Conservation (phyloP, 2,329 filamentous ascomycete genomes). For the Cladosporium phlei region DNA sequence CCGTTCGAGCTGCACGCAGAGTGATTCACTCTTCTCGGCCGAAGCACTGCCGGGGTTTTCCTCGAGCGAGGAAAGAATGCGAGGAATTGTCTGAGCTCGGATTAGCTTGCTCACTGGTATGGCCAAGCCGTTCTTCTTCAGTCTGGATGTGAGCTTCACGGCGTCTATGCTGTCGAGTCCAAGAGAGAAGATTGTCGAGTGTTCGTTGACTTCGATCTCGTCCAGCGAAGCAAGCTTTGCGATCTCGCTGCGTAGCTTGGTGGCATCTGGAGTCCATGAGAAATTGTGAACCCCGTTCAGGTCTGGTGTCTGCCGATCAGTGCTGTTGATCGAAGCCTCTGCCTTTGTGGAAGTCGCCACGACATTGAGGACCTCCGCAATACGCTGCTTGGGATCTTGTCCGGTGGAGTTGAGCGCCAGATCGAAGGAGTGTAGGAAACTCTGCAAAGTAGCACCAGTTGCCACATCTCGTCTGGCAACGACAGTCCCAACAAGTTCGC, state of each 20-base stretch:
- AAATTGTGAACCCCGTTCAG: slow-evolving; percentile 39
- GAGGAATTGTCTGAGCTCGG: slow-evolving; percentile 62
- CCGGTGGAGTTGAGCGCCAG: slow-evolving; percentile 35
- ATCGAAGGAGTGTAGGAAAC: slow-evolving; percentile 43
- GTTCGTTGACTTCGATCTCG: slow-evolving; percentile 48
- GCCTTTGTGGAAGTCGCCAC: not conserved
- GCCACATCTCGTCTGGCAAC: slow-evolving; percentile 51
- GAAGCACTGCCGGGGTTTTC: not conserved
- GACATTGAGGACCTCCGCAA: slow-evolving; percentile 14
- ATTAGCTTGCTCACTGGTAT: slow-evolving; percentile 74
- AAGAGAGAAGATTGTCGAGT: slow-evolving; percentile 69
- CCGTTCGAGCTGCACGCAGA: slow-evolving; percentile 2
- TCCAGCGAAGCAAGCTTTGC: slow-evolving; percentile 56
- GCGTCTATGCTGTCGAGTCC: slow-evolving; percentile 90
- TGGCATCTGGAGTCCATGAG: slow-evolving; percentile 55
- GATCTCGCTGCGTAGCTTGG: slow-evolving; percentile 56
- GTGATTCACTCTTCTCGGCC: slow-evolving; percentile 13
- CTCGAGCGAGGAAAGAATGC: slow-evolving; percentile 45
- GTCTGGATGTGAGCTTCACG: slow-evolving; percentile 72
- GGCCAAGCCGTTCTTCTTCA: slow-evolving; percentile 57
- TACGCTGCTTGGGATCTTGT: slow-evolving; percentile 27
- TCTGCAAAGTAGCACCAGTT: slow-evolving; percentile 31
- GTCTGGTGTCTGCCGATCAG: slow-evolving; percentile 1
- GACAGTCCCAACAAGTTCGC: slow-evolving; percentile 53
- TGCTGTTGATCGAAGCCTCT: not conserved